Evolutionary conservation across 768 basidiomycete species (phyloP).

Genomic region (Grammothele lineata): DNA sequence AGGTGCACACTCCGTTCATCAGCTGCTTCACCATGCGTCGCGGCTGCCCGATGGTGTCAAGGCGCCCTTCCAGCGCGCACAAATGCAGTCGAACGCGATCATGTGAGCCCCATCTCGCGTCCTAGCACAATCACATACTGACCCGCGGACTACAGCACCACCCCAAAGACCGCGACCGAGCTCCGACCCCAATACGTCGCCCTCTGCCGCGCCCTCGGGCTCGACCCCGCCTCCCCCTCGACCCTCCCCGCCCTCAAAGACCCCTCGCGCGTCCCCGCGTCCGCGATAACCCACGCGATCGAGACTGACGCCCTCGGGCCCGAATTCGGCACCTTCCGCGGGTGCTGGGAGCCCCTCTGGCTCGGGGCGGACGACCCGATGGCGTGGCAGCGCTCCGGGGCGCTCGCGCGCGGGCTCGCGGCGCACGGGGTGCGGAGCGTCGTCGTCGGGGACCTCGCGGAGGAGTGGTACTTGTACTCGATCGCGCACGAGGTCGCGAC

Average conservation of each 20-base stretch:
- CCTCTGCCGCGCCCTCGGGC: conserved; percentile 49
- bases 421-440: conserved; percentile 59
- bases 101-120: conserved; percentile 66
- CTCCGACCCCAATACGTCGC: conserved; percentile 60
- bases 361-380: conserved; percentile 52
- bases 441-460: conserved; percentile 62
- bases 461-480: conserved; percentile 78
- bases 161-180: conserved; percentile 57
- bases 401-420: conserved; percentile 47
- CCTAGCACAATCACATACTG: conserved; percentile 69
- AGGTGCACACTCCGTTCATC: conserved; percentile 76
- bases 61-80: conserved; percentile 64
- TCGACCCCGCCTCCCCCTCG: conserved; percentile 50
- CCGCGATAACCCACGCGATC: conserved; percentile 51
- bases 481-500: conserved; percentile 57
- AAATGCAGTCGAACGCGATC: conserved; percentile 74
- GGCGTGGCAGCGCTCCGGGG: conserved; percentile 63
- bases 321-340: conserved; percentile 63
- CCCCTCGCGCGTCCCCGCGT: conserved; percentile 42
- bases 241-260: conserved; percentile 50
- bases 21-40: conserved; percentile 67
- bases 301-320: conserved; percentile 51
- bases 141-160: conserved; percentile 48
- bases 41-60: conserved; percentile 48
- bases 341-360: conserved; percentile 58